Percentiles rank a stretch among this genome's conserved stretches.
Evolutionary conservation across 495 filamentous ascomycete genomes (phyloP).

Genomic region (Penicillium pancosmium): DNA sequence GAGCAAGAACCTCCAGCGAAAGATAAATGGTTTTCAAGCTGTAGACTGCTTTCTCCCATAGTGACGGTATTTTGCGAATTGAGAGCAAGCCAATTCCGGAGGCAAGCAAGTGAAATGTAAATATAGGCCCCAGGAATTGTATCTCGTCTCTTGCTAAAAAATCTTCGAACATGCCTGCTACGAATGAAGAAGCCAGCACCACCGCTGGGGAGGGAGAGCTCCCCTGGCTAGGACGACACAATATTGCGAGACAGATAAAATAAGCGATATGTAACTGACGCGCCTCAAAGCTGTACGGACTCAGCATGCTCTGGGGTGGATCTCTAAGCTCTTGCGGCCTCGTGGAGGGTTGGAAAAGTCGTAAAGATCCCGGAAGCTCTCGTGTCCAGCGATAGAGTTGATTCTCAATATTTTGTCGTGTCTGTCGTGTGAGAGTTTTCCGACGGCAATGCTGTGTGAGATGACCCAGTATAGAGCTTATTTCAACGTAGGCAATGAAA

Average conservation of each 20-base stretch:
- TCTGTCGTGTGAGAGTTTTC: conserved; percentile 21
- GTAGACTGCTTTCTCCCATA: conserved; percentile 18
- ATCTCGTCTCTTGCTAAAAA: conserved; percentile 32
- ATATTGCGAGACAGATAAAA: conserved; percentile 28
- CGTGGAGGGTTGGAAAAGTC: conserved; percentile 12
- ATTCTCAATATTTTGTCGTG: conserved; percentile 23
- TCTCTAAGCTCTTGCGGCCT: not conserved
- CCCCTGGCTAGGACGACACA: conserved; percentile 24
- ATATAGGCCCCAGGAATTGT: conserved; percentile 27
- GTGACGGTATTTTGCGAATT: conserved; percentile 9
- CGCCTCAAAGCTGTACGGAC: conserved; percentile 25
- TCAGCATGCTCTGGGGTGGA: not conserved
- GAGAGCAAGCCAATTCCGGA: conserved; percentile 31
- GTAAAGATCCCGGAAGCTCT: conserved; percentile 20
- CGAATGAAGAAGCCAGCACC: conserved; percentile 25
- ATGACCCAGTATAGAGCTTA: conserved; percentile 29
- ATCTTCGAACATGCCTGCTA: conserved; percentile 31
- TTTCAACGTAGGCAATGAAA: conserved; percentile 29
- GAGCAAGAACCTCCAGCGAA: conserved; percentile 27
- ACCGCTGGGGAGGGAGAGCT: conserved; percentile 20
- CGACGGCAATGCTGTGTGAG: conserved; percentile 26
- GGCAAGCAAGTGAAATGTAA: conserved; percentile 30
- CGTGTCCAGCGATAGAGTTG: conserved; percentile 25
- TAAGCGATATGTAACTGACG: conserved; percentile 30
- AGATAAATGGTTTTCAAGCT: conserved; percentile 24